Evolutionary conservation across 441 rosid genomes (phyloP).

Genomic region (Jatropha multifida): DNA sequence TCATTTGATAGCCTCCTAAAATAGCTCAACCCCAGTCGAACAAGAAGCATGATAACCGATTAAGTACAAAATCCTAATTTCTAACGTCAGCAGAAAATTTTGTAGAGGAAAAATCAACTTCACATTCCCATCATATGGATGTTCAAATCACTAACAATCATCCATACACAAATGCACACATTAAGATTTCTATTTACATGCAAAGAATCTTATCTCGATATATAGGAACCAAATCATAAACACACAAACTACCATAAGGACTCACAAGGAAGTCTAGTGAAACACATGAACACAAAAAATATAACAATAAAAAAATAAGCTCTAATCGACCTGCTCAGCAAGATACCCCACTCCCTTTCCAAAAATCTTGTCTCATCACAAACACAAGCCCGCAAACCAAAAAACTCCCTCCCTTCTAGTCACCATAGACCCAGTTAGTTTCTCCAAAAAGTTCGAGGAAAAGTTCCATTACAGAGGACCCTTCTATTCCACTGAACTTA

Average conservation of each 20-base stretch:
- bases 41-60: too few relatives aligned
- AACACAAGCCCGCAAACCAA: slow-evolving; percentile 7
- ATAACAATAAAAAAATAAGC: neutral
- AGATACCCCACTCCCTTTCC: neutral
- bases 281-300: neutral
- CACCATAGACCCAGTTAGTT: neutral
- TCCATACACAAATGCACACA: neutral
- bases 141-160: neutral
- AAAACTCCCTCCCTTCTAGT: neutral
- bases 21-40: neutral
- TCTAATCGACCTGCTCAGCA: neutral
- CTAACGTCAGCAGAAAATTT: neutral
- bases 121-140: neutral
- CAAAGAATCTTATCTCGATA: neutral
- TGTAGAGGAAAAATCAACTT: neutral
- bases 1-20: neutral
- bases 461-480: neutral
- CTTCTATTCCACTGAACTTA: neutral
- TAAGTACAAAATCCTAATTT: neutral
- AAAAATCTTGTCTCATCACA: neutral
- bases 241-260: neutral
- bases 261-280: neutral
- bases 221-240: neutral
- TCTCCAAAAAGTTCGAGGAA: slow-evolving; percentile 5
- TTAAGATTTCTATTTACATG: neutral